These are phyloP conservation scores for Lipomyces mesembrius DNA, from an alignment of 805 yeast species.

Conservation along the genomic window DNA sequence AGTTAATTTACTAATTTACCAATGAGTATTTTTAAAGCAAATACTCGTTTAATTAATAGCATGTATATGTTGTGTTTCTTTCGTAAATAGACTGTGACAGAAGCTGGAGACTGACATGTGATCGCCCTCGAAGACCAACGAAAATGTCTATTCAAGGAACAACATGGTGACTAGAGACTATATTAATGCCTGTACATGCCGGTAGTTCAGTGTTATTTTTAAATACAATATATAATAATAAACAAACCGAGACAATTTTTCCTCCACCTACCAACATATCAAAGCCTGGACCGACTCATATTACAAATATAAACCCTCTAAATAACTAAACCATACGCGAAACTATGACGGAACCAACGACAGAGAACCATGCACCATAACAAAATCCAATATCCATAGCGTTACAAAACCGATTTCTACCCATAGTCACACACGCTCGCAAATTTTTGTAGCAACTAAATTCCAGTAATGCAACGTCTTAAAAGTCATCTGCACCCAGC, in stretches of 20 bases:
- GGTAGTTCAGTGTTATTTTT: not conserved
- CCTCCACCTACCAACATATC: too few relatives aligned
- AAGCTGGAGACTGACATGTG: too few relatives aligned
- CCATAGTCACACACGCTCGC: not conserved
- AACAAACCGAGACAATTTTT: too few relatives aligned
- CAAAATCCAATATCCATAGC: not conserved
- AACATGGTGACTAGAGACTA: not conserved
- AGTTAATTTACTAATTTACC: too few relatives aligned
- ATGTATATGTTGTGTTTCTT: too few relatives aligned
- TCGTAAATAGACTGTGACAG: too few relatives aligned
- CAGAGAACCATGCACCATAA: not conserved
- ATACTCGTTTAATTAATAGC: too few relatives aligned
- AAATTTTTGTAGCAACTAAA: not conserved
- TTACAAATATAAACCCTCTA: not conserved
- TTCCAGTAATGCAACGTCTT: not conserved
- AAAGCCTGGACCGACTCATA: too few relatives aligned
- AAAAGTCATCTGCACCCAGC: conserved; percentile 33
- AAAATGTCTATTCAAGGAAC: not conserved
- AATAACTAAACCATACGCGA: not conserved
- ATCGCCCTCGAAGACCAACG: too few relatives aligned
- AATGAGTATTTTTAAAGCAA: too few relatives aligned
- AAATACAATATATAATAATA: too few relatives aligned
- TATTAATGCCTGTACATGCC: not conserved
- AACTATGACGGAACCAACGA: not conserved
- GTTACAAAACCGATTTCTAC: not conserved